Conservation (phyloP, 805 yeast genomes). For the Suhomyces xylopsoci region DNA sequence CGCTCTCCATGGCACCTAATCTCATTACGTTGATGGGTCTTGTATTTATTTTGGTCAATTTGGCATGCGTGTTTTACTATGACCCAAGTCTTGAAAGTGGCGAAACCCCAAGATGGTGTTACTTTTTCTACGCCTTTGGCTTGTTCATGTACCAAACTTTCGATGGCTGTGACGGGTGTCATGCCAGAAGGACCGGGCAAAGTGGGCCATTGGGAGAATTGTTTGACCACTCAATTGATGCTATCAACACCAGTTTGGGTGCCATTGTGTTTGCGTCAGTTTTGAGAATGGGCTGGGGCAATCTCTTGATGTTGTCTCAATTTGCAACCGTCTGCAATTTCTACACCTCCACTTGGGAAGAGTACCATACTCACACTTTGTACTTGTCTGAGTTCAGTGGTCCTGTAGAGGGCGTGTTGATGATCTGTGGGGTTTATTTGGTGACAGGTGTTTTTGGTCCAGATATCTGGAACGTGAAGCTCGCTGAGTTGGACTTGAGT, state of each 20-base stretch:
- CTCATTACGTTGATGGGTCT: slow-evolving; percentile 81
- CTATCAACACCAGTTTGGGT: slow-evolving; percentile 76
- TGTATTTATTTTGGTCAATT: slow-evolving; percentile 62
- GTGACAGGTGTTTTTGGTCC: slow-evolving; percentile 72
- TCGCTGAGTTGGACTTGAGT: slow-evolving; percentile 40
- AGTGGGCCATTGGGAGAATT: slow-evolving; percentile 92
- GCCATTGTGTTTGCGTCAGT: slow-evolving; percentile 71
- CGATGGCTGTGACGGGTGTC: slow-evolving; percentile 95
- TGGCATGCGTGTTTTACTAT: slow-evolving; percentile 60
- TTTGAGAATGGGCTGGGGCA: slow-evolving; percentile 71
- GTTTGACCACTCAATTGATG: slow-evolving; percentile 83
- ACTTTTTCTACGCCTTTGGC: slow-evolving; percentile 73
- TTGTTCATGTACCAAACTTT: slow-evolving; percentile 89
- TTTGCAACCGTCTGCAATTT: slow-evolving; percentile 78
- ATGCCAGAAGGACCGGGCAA: slow-evolving; percentile 94
- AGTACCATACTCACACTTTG: slow-evolving; percentile 81
- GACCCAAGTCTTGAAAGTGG: slow-evolving; percentile 61
- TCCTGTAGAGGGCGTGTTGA: slow-evolving; percentile 89
- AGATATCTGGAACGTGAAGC: slow-evolving; percentile 53
- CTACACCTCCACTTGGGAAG: slow-evolving; percentile 93
- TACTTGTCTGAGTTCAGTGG: slow-evolving; percentile 81
- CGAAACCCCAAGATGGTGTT: slow-evolving; percentile 71
- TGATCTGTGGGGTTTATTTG: slow-evolving; percentile 53
- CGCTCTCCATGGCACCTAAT: slow-evolving; percentile 89
- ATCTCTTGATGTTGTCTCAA: slow-evolving; percentile 58